phyloP scores from a whole-genome alignment of 2,329 filamentous ascomycete species.

The Zymoseptoria brevis region DNA sequence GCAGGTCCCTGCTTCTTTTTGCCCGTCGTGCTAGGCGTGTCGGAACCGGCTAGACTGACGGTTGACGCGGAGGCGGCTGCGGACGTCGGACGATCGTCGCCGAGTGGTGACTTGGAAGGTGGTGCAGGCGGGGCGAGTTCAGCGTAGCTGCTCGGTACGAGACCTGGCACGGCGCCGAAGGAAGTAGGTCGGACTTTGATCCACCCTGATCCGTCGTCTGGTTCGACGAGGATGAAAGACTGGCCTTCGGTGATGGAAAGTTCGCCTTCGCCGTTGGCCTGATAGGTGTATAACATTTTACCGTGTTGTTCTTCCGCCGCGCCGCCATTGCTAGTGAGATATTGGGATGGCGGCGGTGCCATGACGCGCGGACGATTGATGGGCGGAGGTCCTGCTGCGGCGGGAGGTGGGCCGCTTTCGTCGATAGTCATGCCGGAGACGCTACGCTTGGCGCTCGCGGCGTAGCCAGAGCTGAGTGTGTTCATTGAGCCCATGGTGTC shows the following conservation, averaged over 20 bases:
- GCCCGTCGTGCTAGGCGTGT: slow-evolving; percentile 30
- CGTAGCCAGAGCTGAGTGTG: slow-evolving; percentile 74
- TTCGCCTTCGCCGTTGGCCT: slow-evolving; percentile 73
- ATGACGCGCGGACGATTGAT: slow-evolving; percentile 56
- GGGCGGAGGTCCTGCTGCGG: slow-evolving; percentile 34
- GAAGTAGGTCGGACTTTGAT: slow-evolving; percentile 58
- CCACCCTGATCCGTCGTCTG: slow-evolving; percentile 92
- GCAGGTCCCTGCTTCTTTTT: slow-evolving; percentile 81
- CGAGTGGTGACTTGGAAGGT: slow-evolving; percentile 8
- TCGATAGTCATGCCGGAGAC: slow-evolving; percentile 53
- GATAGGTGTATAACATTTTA: slow-evolving; percentile 85
- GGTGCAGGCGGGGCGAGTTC: slow-evolving; percentile 44
- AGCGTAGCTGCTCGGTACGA: slow-evolving; percentile 81
- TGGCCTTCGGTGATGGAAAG: slow-evolving; percentile 70
- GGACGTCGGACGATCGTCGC: slow-evolving; percentile 39
- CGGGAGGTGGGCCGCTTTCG: slow-evolving; percentile 11
- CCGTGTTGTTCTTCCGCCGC: slow-evolving; percentile 55
- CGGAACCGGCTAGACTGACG: slow-evolving; percentile 54
- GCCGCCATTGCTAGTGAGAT: slow-evolving; percentile 56
- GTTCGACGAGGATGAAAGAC: slow-evolving; percentile 69
- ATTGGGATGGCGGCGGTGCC: slow-evolving; percentile 77
- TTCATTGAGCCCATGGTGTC: slow-evolving; percentile 80
- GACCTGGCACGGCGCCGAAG: slow-evolving; percentile 62
- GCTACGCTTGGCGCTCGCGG: slow-evolving; percentile 68
- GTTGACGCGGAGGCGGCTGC: slow-evolving; percentile 51